These are phyloP conservation scores for Acacia crassicarpa DNA, from an alignment of 306 rosid genomes.

Conservation along the genomic window DNA sequence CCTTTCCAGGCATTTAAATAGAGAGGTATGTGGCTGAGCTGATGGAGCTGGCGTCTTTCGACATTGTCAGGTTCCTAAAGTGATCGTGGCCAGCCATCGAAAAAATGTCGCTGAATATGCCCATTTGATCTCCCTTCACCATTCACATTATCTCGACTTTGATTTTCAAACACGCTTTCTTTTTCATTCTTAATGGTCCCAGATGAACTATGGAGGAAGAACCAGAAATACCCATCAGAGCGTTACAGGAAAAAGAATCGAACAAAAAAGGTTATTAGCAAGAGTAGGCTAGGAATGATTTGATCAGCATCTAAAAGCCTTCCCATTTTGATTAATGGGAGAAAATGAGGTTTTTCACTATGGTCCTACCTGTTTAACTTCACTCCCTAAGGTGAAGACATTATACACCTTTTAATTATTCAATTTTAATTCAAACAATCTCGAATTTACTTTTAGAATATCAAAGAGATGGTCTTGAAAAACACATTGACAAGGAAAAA, in stretches of 20 bases:
- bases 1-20: constrained; percentile 62
- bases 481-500: not conserved
- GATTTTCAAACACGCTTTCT: constrained; percentile 36
- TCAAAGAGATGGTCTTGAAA: constrained; percentile 19
- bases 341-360: constrained; percentile 22
- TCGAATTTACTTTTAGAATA: constrained; percentile 31
- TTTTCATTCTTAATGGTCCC: constrained; percentile 50
- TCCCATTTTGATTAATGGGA: constrained; percentile 28
- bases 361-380: constrained; percentile 30
- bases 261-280: constrained; percentile 8
- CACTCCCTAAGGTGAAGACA: constrained; percentile 14
- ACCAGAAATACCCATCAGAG: not conserved
- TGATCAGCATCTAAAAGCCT: constrained; percentile 28
- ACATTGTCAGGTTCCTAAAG: constrained; percentile 52
- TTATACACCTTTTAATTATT: constrained; percentile 23
- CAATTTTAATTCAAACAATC: constrained; percentile 21
- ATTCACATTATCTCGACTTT: constrained; percentile 38
- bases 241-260: not conserved
- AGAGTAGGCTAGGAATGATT: constrained; percentile 39
- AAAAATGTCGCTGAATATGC: constrained; percentile 78
- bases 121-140: constrained; percentile 59
- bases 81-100: constrained; percentile 92
- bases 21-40: constrained; percentile 64
- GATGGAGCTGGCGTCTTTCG: constrained; percentile 37
- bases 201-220: constrained; percentile 37